Base-by-base conservation (phyloP, 129 eudicot genomes). In the Helichrysum umbraculigerum region DNA sequence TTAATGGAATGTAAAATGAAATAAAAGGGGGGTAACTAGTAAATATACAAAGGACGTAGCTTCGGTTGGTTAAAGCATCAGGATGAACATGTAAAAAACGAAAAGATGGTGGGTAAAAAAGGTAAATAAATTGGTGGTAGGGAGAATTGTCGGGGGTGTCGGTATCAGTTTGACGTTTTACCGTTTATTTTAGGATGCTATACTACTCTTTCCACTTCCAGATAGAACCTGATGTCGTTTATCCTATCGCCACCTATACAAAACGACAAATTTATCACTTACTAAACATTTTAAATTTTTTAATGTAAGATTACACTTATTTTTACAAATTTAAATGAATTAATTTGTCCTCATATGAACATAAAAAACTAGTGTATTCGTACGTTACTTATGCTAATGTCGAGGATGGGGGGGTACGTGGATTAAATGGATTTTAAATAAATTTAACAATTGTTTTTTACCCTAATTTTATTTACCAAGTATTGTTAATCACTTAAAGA, bases 141-240 rank as follows among this genome's bases (percentile, higher is more conserved):
- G 65, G 65, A 65, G 54, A 47, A 47, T 50, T 75, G 79, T 75
- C 72, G 56, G 80, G 80, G 41, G 54, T 66, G 80, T 76, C 80
- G 80, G 73, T 73, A 66, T 66, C 47, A 51, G 35, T 7, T 76
- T 66, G 20, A 50, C 9, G 66, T 66, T 76, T 75, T 75, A 75
- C 72, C 33, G 56, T 51, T 67, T 8, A 52, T 51, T 32, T 29
- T 52, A 62, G 32, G 61, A 63, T 44, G 5, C 58, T 73, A 32
- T 34, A n/a, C 61, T 12, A n/a, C 60, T 60, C 69, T 73, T 73
- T 73, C 59, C 69, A 21, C 58, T 67, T 52, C 39, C 33, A 34
- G 15, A 52, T 66, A 20, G 3, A 75, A 29, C 62, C 70, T 25
- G 3, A 30, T 22, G 50, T 75, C 51, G 4, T 42, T 42, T 42